These are phyloP conservation scores for Pythium phragmiticola DNA, from an alignment of 352 stramenopile genomes.

Conservation along the genomic window DNA sequence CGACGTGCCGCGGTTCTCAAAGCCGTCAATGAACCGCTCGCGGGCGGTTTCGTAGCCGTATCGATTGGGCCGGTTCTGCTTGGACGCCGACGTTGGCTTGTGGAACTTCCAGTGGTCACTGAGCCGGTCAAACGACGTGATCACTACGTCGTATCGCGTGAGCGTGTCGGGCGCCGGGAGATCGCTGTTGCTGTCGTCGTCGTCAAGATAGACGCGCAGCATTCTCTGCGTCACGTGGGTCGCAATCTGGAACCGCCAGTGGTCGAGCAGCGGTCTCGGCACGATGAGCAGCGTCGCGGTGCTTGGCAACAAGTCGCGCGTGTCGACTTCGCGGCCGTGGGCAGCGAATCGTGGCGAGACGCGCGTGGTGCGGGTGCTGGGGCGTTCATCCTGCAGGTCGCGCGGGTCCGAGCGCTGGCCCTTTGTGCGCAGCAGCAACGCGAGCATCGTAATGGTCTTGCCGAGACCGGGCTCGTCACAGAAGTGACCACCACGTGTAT, in stretches of 20 bases:
- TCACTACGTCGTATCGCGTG: conserved; percentile 61
- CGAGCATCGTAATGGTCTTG: conserved; percentile 87
- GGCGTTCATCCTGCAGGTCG: background rate
- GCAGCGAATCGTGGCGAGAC: conserved; percentile 37
- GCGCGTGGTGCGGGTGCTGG: conserved; percentile 8
- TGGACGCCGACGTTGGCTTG: conserved; percentile 54
- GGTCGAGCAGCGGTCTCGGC: conserved; percentile 65
- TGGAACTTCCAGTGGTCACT: conserved; percentile 60
- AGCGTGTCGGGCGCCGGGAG: conserved; percentile 48
- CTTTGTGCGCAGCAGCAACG: conserved; percentile 75
- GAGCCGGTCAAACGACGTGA: conserved; percentile 69
- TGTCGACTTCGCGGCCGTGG: conserved; percentile 42
- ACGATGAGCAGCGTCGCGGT: conserved; percentile 66
- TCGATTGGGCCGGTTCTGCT: conserved; percentile 64
- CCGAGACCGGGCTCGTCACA: conserved; percentile 82
- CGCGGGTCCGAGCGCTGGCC: conserved; percentile 36
- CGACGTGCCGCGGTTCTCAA: conserved; percentile 47
- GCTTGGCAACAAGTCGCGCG: conserved; percentile 45
- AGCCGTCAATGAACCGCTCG: conserved; percentile 56
- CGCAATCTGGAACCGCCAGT: conserved; percentile 79
- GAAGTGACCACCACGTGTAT: conserved; percentile 75
- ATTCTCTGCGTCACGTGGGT: conserved; percentile 35
- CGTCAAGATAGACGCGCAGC: conserved; percentile 26
- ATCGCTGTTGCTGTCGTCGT: conserved; percentile 30
- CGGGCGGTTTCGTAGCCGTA: conserved; percentile 61